These are phyloP conservation scores for Suillus fuscotomentosus DNA, from an alignment of 768 basidiomycete genomes.

Conservation along the genomic window DNA sequence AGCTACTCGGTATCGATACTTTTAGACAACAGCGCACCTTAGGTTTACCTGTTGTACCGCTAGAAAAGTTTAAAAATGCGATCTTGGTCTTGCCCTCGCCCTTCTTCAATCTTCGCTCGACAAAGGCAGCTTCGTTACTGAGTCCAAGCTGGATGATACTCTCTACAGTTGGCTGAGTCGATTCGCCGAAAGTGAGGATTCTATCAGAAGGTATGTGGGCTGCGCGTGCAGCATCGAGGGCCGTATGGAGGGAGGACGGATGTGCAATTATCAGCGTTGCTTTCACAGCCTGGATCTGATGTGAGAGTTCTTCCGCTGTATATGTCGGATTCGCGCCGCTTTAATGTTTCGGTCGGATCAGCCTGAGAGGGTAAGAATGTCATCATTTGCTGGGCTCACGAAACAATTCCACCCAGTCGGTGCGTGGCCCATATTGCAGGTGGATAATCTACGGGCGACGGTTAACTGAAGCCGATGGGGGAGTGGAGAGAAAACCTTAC, in stretches of 20 bases:
- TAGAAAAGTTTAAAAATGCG: slow-evolving; percentile 74
- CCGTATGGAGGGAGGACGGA: slow-evolving; percentile 25
- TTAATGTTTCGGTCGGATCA: neutral
- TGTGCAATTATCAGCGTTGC: slow-evolving; percentile 33
- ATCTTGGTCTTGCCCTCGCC: slow-evolving; percentile 62
- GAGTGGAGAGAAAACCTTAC: slow-evolving; percentile 31
- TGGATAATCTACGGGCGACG: slow-evolving; percentile 45
- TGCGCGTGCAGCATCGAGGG: slow-evolving; percentile 27
- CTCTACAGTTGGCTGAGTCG: slow-evolving; percentile 34
- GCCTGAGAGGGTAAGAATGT: neutral
- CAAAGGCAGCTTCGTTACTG: slow-evolving; percentile 36
- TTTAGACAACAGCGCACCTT: slow-evolving; percentile 14
- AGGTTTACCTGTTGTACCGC: slow-evolving; percentile 67
- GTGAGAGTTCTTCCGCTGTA: slow-evolving; percentile 29
- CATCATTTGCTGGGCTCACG: slow-evolving; percentile 35
- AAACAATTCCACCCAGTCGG: slow-evolving; percentile 56
- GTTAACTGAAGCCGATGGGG: slow-evolving; percentile 3
- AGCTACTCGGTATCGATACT: neutral
- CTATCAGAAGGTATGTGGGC: slow-evolving; percentile 29
- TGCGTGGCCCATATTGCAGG: slow-evolving; percentile 60
- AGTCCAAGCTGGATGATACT: slow-evolving; percentile 47
- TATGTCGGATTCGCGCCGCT: slow-evolving; percentile 37
- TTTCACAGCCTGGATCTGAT: slow-evolving; percentile 29
- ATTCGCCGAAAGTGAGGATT: slow-evolving; percentile 26
- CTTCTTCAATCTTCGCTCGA: slow-evolving; percentile 44